Evolutionary conservation across 2,329 filamentous ascomycete genomes (phyloP).

Genomic region (Leptoxyphium fumago): DNA sequence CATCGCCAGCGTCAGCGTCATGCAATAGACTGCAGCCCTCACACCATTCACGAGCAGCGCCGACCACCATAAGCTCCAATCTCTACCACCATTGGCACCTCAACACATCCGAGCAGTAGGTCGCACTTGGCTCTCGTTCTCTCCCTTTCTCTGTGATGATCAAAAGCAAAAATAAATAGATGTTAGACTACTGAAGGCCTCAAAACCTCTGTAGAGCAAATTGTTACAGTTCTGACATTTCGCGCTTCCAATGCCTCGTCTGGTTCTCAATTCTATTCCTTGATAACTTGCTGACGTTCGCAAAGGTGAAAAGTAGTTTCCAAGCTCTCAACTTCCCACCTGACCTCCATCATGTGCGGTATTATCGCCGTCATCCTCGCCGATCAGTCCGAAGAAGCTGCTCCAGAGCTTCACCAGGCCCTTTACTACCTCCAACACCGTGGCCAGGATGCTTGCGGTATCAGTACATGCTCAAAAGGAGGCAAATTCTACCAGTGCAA

Average conservation of each 20-base stretch:
- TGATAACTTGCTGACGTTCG: neutral
- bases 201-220: neutral
- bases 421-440: conserved; percentile 38
- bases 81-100: neutral
- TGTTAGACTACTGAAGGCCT: conserved; percentile 29
- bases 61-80: neutral
- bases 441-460: conserved; percentile 79
- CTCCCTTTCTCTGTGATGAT: conserved; percentile 9
- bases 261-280: neutral
- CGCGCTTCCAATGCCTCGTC: neutral
- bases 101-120: no score
- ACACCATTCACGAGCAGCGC: neutral
- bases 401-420: conserved; percentile 23
- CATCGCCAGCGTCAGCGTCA: neutral
- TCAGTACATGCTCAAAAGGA: conserved; percentile 58
- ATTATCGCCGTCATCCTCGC: conserved; percentile 35
- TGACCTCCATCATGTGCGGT: conserved; percentile 30
- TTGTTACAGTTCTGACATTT: neutral
- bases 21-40: neutral
- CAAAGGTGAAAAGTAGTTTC: neutral
- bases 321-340: neutral
- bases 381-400: conserved; percentile 24
- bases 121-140: neutral
- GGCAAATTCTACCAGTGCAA: conserved; percentile 82
- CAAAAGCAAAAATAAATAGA: conserved; percentile 15